These are phyloP conservation scores for Amanita rimosa DNA, from an alignment of 768 basidiomycete genomes.

Conservation along the genomic window DNA sequence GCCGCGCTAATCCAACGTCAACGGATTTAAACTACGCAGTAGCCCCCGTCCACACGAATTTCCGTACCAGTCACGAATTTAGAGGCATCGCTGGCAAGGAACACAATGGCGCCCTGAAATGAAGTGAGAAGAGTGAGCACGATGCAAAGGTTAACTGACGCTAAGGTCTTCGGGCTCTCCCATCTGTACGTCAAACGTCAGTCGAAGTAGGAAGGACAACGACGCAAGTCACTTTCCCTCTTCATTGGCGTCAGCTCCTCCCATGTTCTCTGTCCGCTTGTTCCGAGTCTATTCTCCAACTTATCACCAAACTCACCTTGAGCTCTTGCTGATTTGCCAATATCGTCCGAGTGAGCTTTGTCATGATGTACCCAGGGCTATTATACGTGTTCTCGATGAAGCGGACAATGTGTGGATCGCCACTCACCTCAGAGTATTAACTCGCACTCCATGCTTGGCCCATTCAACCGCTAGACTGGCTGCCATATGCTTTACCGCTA, in stretches of 20 bases:
- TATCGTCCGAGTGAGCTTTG: slow-evolving; percentile 78
- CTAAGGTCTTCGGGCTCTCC: slow-evolving; percentile 90
- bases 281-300: slow-evolving; percentile 1
- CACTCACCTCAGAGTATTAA: slow-evolving; percentile 64
- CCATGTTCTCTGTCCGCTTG: slow-evolving; percentile 59
- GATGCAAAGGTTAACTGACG: slow-evolving; percentile 25
- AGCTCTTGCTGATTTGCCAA: slow-evolving; percentile 65
- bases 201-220: background rate
- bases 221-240: slow-evolving; percentile 35
- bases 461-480: slow-evolving; percentile 90
- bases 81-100: slow-evolving; percentile 82
- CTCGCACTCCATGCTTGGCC: slow-evolving; percentile 82
- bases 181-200: slow-evolving; percentile 38
- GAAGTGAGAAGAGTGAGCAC: slow-evolving; percentile 6
- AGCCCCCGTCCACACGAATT: slow-evolving; percentile 82
- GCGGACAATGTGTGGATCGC: slow-evolving; percentile 5
- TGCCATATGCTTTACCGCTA: slow-evolving; percentile 91
- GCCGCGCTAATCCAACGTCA: background rate
- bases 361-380: slow-evolving; percentile 93
- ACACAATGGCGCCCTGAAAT: slow-evolving; percentile 74
- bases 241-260: slow-evolving; percentile 81
- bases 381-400: slow-evolving; percentile 16
- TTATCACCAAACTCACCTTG: slow-evolving; percentile 35
- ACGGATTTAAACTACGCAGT: slow-evolving; percentile 45
- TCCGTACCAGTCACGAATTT: slow-evolving; percentile 86